These are phyloP conservation scores for Umbelopsis sp. DNA, from an alignment of 371 early-diverging fungal genomes.

Conservation along the genomic window DNA sequence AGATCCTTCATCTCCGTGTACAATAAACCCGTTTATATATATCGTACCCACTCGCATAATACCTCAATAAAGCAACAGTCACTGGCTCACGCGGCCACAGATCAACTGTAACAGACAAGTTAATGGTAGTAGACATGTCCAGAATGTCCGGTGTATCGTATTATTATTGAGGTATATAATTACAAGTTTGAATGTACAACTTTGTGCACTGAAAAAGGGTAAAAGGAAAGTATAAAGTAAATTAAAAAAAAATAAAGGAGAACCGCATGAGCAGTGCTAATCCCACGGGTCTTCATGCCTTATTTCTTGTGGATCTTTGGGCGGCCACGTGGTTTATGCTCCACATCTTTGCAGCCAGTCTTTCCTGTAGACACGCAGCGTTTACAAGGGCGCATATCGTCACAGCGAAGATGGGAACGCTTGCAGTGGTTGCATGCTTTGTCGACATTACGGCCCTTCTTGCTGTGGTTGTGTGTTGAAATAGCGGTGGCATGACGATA, in stretches of 20 bases:
- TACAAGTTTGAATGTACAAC: conserved; percentile 12
- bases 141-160: conserved; percentile 6
- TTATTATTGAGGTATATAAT: background rate
- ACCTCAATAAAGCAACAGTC: no score
- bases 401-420: conserved; percentile 51
- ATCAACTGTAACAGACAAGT: background rate
- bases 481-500: background rate
- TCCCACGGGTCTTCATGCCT: no score
- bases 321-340: conserved; percentile 52
- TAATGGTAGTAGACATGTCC: background rate
- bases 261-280: background rate
- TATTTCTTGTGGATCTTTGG: conserved; percentile 39
- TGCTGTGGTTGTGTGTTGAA: conserved; percentile 5
- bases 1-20: background rate
- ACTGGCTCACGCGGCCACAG: background rate
- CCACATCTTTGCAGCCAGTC: conserved; percentile 50
- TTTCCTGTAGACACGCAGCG: conserved; percentile 51
- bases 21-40: background rate
- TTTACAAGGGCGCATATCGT: conserved; percentile 49
- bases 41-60: no score
- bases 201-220: background rate
- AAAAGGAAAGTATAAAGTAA: background rate
- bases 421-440: conserved; percentile 56
- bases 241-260: background rate
- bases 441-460: conserved; percentile 49